Percentiles rank a stretch among this genome's conserved stretches.
Conservation (phyloP, 179 eudicot genomes). For the Silene noctiflora region DNA sequence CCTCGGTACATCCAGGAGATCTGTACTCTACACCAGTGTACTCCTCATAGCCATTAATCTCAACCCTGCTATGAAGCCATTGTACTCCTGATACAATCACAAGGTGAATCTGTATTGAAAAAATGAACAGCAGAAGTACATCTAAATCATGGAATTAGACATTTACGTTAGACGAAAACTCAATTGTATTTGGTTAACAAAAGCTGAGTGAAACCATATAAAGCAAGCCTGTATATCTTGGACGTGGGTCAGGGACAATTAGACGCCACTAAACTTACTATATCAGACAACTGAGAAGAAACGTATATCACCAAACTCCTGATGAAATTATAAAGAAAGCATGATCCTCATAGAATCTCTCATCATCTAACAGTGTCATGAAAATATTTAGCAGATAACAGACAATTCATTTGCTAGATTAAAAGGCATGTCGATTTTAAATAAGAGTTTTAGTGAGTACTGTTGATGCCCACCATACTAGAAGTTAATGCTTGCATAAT, state of each 20-base stretch:
- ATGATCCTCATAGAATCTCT: neutral
- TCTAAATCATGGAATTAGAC: constrained; percentile 3
- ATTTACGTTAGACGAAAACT: neutral
- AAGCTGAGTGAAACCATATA: neutral
- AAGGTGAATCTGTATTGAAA: neutral
- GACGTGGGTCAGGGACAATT: constrained; percentile 2
- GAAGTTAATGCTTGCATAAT: neutral
- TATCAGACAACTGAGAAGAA: neutral
- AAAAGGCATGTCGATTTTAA: constrained; percentile 1
- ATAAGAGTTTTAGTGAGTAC: neutral
- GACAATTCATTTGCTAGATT: neutral
- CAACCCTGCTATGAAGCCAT: constrained; percentile 97
- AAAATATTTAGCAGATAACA: neutral
- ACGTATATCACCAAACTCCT: neutral
- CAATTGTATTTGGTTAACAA: neutral
- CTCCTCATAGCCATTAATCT: constrained; percentile 87
- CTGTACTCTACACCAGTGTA: constrained; percentile 82
- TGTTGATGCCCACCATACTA: neutral
- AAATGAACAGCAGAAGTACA: neutral
- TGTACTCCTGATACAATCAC: constrained; percentile 62
- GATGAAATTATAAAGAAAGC: neutral
- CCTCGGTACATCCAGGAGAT: constrained; percentile 95
- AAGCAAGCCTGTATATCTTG: neutral
- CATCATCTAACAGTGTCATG: neutral
- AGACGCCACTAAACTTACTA: constrained; percentile 1